Conservation (phyloP, 176 grass and related monocot genomes). For the Puya raimondii region DNA sequence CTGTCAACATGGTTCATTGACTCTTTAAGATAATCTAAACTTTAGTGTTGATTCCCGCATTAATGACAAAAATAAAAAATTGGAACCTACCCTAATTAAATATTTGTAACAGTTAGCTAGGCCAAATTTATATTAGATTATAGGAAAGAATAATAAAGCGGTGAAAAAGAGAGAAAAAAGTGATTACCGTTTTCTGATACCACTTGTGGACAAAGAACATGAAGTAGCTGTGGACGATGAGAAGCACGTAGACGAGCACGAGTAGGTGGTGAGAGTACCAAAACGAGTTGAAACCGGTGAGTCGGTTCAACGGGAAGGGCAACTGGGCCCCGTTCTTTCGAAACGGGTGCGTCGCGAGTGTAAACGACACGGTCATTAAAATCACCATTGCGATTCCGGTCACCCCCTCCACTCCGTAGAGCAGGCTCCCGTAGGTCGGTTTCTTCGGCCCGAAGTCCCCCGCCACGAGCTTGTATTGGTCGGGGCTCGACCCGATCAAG, state of each 20-base stretch:
- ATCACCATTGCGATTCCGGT: constrained; percentile 78
- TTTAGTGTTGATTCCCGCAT: no score
- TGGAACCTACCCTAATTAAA: no score
- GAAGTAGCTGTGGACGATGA: constrained; percentile 75
- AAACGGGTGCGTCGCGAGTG: constrained; percentile 85
- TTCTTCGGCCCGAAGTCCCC: constrained; percentile 41
- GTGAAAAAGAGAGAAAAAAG: neutral
- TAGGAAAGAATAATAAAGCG: neutral
- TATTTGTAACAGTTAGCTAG: neutral
- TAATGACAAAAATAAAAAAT: neutral
- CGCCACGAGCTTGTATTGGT: constrained; percentile 57
- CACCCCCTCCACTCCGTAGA: constrained; percentile 54
- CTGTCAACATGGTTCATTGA: neutral
- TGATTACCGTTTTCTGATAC: constrained; percentile 86
- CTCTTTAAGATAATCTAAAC: no score
- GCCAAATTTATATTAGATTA: neutral
- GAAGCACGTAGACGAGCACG: constrained; percentile 57
- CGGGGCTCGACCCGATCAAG: constrained; percentile 41
- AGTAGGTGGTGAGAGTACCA: constrained; percentile 99
- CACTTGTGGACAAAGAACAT: constrained; percentile 69
- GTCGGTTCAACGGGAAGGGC: constrained; percentile 55
- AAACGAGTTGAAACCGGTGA: constrained; percentile 91
- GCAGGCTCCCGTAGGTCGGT: constrained; percentile 55
- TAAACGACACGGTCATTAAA: constrained; percentile 86
- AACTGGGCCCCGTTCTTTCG: constrained; percentile 59